Evolutionary conservation across 176 grass and related monocot species (phyloP), one percentile per base, ranked within the genome.

Genomic region (Zizania latifolia): DNA sequence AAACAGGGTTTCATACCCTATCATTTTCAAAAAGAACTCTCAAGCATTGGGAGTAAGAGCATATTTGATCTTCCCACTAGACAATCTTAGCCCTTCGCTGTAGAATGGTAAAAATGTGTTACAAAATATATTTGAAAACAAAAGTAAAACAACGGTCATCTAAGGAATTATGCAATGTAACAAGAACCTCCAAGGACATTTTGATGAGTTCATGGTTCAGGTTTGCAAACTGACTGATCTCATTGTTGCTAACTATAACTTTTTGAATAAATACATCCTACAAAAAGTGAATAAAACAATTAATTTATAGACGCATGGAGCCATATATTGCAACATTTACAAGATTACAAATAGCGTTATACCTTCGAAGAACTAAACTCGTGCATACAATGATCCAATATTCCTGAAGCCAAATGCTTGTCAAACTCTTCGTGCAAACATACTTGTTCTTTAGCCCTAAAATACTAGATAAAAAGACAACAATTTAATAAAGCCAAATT

Each of bases 131-230:
- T 24, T 1, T 31, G 58, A 62, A 10, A 23, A 24, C 28, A 15
- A 13, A 33, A 30, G 29, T 34, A 62, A 23, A 34, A 14, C 22
- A 31, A 31, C 14, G 28, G 31, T 31, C 12, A 28, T 15, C 13
- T 29, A 61, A 61, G 13, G 1, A 34, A 33, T 22, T 34, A 15
- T 34, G 5, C 19, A 31, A 63, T 28, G 28, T 48, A 77, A 64
- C 19, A 16, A 51, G 10, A 45, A 77, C 74, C 74, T 77, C 40
- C 16, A 77, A 35, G 27, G 74, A 77, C 74, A 77, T 63, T 48
- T 13, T 11, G 11, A 63, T 48, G 12, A 77, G 58, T 63, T 35
- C 41, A 34, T 4, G 39, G 2, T 63, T 4, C 58, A 62, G 59
- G 22, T 2, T 24, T 63, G 8, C 58, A 63, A 63, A 63, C 2